phyloP scores from a whole-genome alignment of 1,284 basidiomycete genomes.

The Cutaneotrichosporon sp. region DNA sequence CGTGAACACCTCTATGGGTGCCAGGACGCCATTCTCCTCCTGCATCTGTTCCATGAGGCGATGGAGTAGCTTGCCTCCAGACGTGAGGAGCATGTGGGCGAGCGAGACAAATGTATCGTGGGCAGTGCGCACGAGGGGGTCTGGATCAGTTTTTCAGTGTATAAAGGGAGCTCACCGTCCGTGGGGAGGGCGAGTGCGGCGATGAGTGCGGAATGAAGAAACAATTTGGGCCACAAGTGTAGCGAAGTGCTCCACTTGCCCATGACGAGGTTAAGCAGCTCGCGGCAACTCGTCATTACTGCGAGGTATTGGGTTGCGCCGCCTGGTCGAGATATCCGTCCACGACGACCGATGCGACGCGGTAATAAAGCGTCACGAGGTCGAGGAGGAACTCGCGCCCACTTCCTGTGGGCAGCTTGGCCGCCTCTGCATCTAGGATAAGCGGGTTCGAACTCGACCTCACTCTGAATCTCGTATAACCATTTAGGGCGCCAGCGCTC shows the following conservation, averaged over 20 bases:
- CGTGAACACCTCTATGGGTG: constrained; percentile 2
- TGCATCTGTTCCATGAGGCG: constrained; percentile 16
- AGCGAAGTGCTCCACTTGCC: constrained; percentile 22
- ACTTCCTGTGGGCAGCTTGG: constrained; percentile 15
- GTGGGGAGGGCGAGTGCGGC: constrained; percentile 18
- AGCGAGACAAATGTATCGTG: constrained; percentile 17
- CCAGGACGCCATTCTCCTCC: constrained; percentile 1
- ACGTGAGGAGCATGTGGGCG: constrained; percentile 17
- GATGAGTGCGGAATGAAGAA: constrained; percentile 22
- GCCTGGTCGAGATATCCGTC: constrained; percentile 25
- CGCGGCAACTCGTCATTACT: constrained; percentile 16
- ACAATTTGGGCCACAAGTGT: constrained; percentile 27
- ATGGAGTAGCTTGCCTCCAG: constrained; percentile 20
- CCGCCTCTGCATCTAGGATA: constrained; percentile 17
- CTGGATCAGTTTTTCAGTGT: constrained; percentile 4
- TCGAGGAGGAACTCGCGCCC: constrained; percentile 23
- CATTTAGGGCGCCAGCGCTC: constrained; percentile 25
- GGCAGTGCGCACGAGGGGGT: constrained; percentile 12
- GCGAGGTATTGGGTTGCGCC: constrained; percentile 5
- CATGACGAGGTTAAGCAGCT: constrained; percentile 21
- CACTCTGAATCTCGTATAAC: constrained; percentile 22
- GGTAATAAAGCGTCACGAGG: constrained; percentile 26
- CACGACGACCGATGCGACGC: constrained; percentile 19
- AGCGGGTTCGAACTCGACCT: background rate
- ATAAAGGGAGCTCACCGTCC: constrained; percentile 12